Evolutionary conservation across 495 filamentous ascomycete species (phyloP).

Genomic region (Xylaria nigripes): DNA sequence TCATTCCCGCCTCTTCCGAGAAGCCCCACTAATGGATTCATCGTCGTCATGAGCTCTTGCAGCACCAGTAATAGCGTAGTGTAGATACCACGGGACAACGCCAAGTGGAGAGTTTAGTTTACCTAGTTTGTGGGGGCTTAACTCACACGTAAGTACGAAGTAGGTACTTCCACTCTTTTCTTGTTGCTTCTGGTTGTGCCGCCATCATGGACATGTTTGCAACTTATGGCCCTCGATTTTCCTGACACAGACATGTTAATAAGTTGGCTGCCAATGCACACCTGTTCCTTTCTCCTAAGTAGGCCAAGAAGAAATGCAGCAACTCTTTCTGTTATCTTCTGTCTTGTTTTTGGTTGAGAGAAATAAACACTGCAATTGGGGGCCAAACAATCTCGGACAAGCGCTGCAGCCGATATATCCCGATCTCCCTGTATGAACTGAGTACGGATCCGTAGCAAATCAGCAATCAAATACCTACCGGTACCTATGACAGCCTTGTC

Average conservation of each 20-base stretch:
- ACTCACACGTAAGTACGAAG: neutral
- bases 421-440: conserved; percentile 10
- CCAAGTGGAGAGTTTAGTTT: conserved; percentile 4
- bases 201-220: too few species aligned
- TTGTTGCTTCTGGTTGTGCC: too few species aligned
- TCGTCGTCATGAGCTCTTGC: neutral
- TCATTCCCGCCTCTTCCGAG: neutral
- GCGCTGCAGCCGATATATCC: conserved; percentile 8
- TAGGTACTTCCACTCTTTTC: too few species aligned
- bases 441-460: too few species aligned
- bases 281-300: too few species aligned
- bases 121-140: conserved; percentile 4
- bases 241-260: too few species aligned
- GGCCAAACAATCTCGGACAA: neutral
- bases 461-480: conserved; percentile 7
- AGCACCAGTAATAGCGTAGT: neutral
- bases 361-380: neutral
- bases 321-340: too few species aligned
- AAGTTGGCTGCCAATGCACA: too few species aligned
- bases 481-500: conserved; percentile 31
- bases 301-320: too few species aligned
- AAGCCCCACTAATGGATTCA: neutral
- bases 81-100: neutral
- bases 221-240: too few species aligned
- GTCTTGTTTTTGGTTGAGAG: neutral